A percentile compares a stretch with the other conserved stretches of the same genome.
Conservation (phyloP, 805 yeast genomes). For the Barnettozyma sp. region DNA sequence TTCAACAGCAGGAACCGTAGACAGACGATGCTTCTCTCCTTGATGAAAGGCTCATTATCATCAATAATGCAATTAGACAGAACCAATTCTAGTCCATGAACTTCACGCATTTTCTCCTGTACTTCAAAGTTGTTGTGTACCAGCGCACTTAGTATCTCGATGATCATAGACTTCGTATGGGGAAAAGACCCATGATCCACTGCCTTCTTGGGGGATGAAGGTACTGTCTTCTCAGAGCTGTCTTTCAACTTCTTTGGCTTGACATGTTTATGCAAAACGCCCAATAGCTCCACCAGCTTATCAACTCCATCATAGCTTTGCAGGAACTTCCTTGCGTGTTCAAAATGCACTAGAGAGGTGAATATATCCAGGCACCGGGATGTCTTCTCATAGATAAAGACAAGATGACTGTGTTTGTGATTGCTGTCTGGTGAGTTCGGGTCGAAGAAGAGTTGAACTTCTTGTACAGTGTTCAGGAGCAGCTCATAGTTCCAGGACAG, state of each 20-base stretch:
- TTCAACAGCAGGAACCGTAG: constrained; percentile 57
- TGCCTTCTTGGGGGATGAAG: too few relatives aligned
- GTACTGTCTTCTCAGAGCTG: constrained; percentile 17
- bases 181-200: constrained; percentile 43
- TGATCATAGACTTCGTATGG: constrained; percentile 53
- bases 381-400: constrained; percentile 26
- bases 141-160: constrained; percentile 59
- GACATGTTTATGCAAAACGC: constrained; percentile 29
- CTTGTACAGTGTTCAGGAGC: constrained; percentile 21
- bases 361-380: constrained; percentile 29
- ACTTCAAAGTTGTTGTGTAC: constrained; percentile 42
- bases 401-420: too few relatives aligned
- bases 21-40: constrained; percentile 80
- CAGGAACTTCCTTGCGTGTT: constrained; percentile 31
- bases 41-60: constrained; percentile 79
- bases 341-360: constrained; percentile 27
- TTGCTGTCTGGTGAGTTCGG: too few relatives aligned
- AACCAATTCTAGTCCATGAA: constrained; percentile 63
- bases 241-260: constrained; percentile 25
- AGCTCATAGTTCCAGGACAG: constrained; percentile 33
- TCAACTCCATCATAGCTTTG: constrained; percentile 32
- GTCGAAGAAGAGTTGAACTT: constrained; percentile 25
- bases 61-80: constrained; percentile 82
- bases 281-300: constrained; percentile 26
- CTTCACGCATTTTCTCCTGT: constrained; percentile 61